Conservation (phyloP, 495 filamentous ascomycete genomes). For the Penicillium subrubescens region DNA sequence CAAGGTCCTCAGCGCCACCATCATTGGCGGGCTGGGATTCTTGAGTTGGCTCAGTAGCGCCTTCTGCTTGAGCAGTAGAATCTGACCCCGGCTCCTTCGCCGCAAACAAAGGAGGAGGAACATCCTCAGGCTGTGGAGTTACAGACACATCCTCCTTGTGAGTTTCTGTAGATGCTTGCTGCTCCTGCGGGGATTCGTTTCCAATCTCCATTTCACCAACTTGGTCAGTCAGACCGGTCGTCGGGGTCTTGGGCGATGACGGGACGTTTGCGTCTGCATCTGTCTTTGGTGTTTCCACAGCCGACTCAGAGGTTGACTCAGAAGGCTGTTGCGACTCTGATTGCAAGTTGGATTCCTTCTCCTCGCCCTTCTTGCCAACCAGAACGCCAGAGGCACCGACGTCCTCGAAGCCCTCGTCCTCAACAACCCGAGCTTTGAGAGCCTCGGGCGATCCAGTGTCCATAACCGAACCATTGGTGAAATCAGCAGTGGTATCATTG, state of each 20-base stretch:
- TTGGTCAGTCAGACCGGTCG: slow-evolving; percentile 52
- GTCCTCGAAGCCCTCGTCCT: slow-evolving; percentile 95
- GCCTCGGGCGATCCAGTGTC: slow-evolving; percentile 47
- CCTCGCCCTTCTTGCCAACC: slow-evolving; percentile 61
- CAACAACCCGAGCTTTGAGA: slow-evolving; percentile 66
- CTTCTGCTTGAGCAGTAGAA: slow-evolving; percentile 19
- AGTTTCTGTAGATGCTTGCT: slow-evolving; percentile 2
- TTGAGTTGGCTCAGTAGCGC: slow-evolving; percentile 27
- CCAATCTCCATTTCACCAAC: slow-evolving; percentile 56
- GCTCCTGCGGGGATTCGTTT: slow-evolving; percentile 22
- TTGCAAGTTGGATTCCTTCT: slow-evolving; percentile 25
- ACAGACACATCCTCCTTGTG: slow-evolving; percentile 30
- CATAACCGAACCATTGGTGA: slow-evolving; percentile 40
- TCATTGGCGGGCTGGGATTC: slow-evolving; percentile 18
- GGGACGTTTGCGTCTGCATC: slow-evolving; percentile 4
- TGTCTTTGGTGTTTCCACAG: slow-evolving; percentile 21
- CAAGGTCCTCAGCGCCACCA: slow-evolving; percentile 38
- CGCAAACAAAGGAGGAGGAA: slow-evolving; percentile 66
- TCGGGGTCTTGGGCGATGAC: slow-evolving; percentile 18
- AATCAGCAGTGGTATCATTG: slow-evolving; percentile 52
- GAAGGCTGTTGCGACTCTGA: neutral
- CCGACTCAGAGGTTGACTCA: slow-evolving; percentile 13
- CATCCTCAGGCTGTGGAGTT: slow-evolving; percentile 64
- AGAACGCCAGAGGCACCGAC: slow-evolving; percentile 71
- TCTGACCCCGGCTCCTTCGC: slow-evolving; percentile 28